A percentile compares a stretch with the other conserved stretches of the same genome.
Evolutionary conservation across 2,329 filamentous ascomycete species (phyloP).

Genomic region (Hypoxylon sp.): DNA sequence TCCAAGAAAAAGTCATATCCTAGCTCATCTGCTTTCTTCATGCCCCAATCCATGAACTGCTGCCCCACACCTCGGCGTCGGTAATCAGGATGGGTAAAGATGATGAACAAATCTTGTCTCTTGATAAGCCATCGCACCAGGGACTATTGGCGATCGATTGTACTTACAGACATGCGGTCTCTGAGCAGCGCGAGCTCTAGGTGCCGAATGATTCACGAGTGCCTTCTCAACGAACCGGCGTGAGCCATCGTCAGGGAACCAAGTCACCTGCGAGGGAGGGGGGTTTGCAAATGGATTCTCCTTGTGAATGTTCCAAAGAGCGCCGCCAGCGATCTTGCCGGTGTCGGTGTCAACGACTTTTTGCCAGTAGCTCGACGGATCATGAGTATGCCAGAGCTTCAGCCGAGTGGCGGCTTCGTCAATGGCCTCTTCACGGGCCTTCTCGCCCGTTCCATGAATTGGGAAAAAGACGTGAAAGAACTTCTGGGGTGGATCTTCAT

Average conservation of each 20-base stretch:
- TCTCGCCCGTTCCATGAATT: conserved; percentile 39
- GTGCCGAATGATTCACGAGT: conserved; percentile 30
- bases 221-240: conserved; percentile 46
- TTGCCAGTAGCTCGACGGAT: conserved; percentile 52
- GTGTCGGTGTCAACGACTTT: conserved; percentile 54
- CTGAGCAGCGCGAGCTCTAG: conserved; percentile 37
- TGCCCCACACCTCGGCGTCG: conserved; percentile 46
- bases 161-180: conserved; percentile 48
- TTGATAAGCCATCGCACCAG: background rate
- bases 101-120: conserved; percentile 45
- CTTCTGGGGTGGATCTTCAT: conserved; percentile 49
- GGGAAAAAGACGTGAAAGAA: conserved; percentile 52
- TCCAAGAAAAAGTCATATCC: conserved; percentile 51
- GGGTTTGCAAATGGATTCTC: conserved; percentile 50
- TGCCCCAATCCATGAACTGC: conserved; percentile 50
- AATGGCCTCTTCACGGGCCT: conserved; percentile 47
- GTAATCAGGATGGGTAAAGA: conserved; percentile 49
- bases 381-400: conserved; percentile 47
- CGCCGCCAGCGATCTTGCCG: conserved; percentile 50
- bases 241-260: conserved; percentile 54
- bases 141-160: too few relatives aligned
- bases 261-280: conserved; percentile 44
- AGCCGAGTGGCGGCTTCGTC: conserved; percentile 44
- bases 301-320: conserved; percentile 52
- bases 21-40: conserved; percentile 47